Base-by-base conservation (phyloP, 2,329 filamentous ascomycete genomes). In the Bipolaris bicolor region DNA sequence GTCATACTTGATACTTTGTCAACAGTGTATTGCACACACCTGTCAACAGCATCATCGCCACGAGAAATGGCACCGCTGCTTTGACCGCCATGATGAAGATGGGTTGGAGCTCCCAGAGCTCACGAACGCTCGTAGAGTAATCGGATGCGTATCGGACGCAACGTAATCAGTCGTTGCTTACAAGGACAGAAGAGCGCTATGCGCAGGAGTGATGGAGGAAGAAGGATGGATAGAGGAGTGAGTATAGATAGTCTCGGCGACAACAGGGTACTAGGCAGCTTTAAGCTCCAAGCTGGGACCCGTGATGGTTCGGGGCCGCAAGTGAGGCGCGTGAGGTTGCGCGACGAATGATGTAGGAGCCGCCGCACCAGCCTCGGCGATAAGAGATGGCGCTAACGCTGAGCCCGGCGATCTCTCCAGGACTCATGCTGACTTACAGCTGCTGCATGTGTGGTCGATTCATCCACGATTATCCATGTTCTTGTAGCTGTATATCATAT, bases 1-100 rank as follows among this genome's bases (percentile, higher is more conserved):
- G 16, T 40, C 81, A 60, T 78, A 93, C 92, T 82, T 98, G 94
- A 73, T 93, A 97, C 76, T 99, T 99, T 67, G 94, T 97, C 71
- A 99, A 83, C 60, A 99, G 86, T 1, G 95, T 99, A 77, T 99
- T 99, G 83, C 92, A 97, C 61, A 96, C 92, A 62, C 94, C 94
- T 22, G 94, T 97, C 74, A 97, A 80, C 73, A 98, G 83, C 94
- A 98, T 98, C 91, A 97, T 96, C 69, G 84, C 89, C 77, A 98
- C 92, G 62, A 98, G 83, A 72, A 97, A 85, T 36, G 92, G 92
- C 58, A 98, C 86, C 53, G 92, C 75, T 36, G 86, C 85, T 75
- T 86, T 86, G 65, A 85, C 83, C 66, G 89, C 84, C 90, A 97
- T 96, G 66, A 58, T 67, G 66, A 46, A 52, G 56, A 57, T 55